A percentile compares a stretch with the other conserved stretches of the same genome.
These are phyloP conservation scores for Hirschfeldia incana DNA, from an alignment of 345 rosid species.

Conservation along the genomic window DNA sequence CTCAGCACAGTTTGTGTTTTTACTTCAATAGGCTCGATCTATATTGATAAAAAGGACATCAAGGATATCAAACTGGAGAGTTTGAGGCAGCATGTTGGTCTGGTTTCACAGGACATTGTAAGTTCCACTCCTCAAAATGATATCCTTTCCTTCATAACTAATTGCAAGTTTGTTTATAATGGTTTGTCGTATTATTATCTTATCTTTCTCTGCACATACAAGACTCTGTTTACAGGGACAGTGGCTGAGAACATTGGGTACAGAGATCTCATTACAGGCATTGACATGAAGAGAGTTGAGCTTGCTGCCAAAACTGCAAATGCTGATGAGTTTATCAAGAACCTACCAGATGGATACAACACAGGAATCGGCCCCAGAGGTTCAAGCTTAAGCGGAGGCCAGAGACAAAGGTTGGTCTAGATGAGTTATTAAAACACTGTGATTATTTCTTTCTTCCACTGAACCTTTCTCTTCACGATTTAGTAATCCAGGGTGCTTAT, in stretches of 20 bases:
- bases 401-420: constrained; percentile 74
- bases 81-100: constrained; percentile 81
- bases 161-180: constrained; percentile 13
- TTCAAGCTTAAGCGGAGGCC: constrained; percentile 91
- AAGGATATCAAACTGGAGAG: constrained; percentile 58
- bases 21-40: constrained; percentile 56
- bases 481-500: constrained; percentile 1
- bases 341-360: constrained; percentile 72
- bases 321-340: constrained; percentile 85
- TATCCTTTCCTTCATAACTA: neutral
- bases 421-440: neutral
- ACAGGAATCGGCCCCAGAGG: constrained; percentile 88
- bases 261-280: constrained; percentile 58
- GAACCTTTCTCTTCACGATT: neutral
- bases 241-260: constrained; percentile 94
- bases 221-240: constrained; percentile 94
- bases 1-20: neutral
- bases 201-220: constrained; percentile 11
- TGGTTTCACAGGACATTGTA: constrained; percentile 95
- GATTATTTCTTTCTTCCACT: neutral
- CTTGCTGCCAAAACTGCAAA: constrained; percentile 69
- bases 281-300: constrained; percentile 82
- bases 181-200: constrained; percentile 18
- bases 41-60: constrained; percentile 64
- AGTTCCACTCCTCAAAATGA: constrained; percentile 31